Percentiles rank a stretch among this genome's conserved stretches.
Evolutionary conservation across 345 rosid species (phyloP).

Genomic region (Nasturtium officinale): DNA sequence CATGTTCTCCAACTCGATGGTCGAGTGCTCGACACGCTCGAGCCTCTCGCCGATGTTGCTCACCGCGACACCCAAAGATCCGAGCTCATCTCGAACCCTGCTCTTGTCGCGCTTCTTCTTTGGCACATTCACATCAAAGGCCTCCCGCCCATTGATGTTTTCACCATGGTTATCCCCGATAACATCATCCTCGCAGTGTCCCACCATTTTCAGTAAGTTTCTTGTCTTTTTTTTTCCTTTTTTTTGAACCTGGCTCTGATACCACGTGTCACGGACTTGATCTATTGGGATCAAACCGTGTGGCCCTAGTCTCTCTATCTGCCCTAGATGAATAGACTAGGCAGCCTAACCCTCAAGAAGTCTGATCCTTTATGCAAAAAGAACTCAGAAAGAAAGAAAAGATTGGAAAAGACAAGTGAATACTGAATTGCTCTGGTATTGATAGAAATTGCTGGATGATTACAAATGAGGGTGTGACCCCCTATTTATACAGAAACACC

Average conservation of each 20-base stretch:
- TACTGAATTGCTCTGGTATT: not conserved
- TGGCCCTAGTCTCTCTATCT: not conserved
- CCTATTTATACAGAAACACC: no score
- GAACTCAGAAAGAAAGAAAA: no score
- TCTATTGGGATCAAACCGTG: not conserved
- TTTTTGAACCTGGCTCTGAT: not conserved
- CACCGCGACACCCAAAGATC: not conserved
- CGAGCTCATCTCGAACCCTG: not conserved
- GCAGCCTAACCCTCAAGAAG: not conserved
- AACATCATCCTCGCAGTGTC: not conserved
- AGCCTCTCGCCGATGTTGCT: not conserved
- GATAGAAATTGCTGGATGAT: not conserved
- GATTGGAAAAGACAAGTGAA: not conserved
- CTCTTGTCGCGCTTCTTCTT: not conserved
- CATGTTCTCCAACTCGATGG: not conserved
- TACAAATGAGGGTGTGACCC: not conserved
- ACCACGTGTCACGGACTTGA: not conserved
- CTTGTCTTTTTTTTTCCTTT: no score
- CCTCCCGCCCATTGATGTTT: accelerated
- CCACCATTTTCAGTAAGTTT: no score
- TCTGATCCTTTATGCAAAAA: no score
- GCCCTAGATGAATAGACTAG: not conserved
- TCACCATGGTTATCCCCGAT: not conserved
- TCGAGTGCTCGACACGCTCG: no score
- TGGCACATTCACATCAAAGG: not conserved